Conservation (phyloP, 2,329 filamentous ascomycete species). For the Colletotrichum kahawae region DNA sequence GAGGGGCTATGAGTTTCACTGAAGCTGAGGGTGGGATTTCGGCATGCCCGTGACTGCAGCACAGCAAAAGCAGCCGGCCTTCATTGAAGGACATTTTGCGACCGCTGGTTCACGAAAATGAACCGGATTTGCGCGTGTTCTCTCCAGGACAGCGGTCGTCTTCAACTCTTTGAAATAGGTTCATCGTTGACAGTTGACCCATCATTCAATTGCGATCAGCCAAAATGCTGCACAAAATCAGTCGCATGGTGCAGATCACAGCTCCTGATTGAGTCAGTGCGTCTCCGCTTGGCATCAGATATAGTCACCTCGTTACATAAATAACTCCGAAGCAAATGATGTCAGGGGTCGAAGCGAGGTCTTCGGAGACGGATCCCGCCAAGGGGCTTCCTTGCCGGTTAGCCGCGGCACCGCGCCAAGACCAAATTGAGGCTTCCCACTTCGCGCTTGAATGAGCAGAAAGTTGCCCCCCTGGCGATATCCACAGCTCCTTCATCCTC, state of each 20-base stretch:
- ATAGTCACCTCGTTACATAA: neutral
- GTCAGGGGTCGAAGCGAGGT: neutral
- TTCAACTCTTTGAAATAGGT: neutral
- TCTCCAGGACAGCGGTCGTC: neutral
- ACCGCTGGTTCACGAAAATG: neutral
- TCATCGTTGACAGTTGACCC: neutral
- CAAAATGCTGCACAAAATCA: neutral
- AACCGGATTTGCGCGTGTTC: neutral
- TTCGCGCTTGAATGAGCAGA: neutral
- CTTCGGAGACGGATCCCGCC: neutral
- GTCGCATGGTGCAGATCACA: neutral
- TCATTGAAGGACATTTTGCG: neutral
- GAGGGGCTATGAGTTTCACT: neutral
- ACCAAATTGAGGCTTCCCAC: neutral
- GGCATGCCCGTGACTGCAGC: neutral
- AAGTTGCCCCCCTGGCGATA: neutral
- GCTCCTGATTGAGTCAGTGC: neutral
- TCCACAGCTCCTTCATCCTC: neutral
- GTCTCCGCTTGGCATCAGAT: neutral
- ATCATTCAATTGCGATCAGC: neutral
- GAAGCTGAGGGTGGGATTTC: neutral
- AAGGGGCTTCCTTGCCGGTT: constrained; percentile 6
- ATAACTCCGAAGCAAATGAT: neutral
- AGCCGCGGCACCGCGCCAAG: neutral
- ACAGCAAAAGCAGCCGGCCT: neutral